These are phyloP conservation scores for Erodium moschatum DNA, from an alignment of 441 rosid genomes.

Conservation along the genomic window DNA sequence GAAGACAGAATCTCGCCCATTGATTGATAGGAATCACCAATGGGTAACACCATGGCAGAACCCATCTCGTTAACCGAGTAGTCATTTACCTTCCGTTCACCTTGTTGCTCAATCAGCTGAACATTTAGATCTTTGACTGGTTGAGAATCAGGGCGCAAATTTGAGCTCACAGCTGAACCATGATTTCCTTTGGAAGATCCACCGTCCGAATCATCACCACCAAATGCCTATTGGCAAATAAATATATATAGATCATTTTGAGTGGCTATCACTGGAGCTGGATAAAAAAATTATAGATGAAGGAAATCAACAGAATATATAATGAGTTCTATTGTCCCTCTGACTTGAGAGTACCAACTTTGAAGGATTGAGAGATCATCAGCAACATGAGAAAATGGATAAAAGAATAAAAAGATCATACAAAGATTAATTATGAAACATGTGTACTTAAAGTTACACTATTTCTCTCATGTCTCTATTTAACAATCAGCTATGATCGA, in stretches of 20 bases:
- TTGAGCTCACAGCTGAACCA: constrained; percentile 39
- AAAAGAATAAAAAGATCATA: no score
- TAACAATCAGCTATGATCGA: no score
- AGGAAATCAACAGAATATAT: neutral
- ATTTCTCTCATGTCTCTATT: neutral
- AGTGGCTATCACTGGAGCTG: neutral
- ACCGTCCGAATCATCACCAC: constrained; percentile 72
- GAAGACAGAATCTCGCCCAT: constrained; percentile 66
- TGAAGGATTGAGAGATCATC: no score
- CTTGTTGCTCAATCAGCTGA: constrained; percentile 44
- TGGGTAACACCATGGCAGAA: constrained; percentile 36
- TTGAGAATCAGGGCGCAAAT: constrained; percentile 35
- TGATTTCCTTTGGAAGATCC: constrained; percentile 51
- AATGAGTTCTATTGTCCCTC: neutral
- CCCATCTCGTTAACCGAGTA: constrained; percentile 36
- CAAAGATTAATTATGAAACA: no score
- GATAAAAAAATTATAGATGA: neutral
- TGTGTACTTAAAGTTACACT: neutral
- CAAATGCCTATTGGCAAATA: constrained; percentile 55
- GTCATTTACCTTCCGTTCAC: constrained; percentile 46
- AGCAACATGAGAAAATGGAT: no score
- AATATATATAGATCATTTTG: neutral
- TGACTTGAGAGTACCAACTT: neutral
- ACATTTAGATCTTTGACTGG: constrained; percentile 38
- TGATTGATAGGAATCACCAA: constrained; percentile 55